Percentiles rank a stretch among this genome's conserved stretches.
phyloP scores from a whole-genome alignment of 2,329 filamentous ascomycete species.

The Ceratocystis papillata region DNA sequence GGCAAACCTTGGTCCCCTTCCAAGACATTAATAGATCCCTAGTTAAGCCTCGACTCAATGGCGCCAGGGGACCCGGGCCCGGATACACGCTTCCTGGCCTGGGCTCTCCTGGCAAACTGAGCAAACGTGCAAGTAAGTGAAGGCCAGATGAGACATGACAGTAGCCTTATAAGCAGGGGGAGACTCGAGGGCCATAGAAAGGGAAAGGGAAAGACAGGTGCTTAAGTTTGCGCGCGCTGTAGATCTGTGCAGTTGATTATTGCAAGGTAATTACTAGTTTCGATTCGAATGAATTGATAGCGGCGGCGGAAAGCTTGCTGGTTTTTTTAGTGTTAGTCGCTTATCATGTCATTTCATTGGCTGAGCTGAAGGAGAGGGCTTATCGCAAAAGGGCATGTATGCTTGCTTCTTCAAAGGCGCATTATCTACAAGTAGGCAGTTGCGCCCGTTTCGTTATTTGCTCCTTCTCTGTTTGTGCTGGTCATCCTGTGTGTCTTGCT shows the following conservation, averaged over 20 bases:
- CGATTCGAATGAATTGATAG: background rate
- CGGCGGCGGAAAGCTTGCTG: background rate
- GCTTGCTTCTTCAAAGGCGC: no score
- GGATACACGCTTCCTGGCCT: background rate
- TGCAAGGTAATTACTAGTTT: background rate
- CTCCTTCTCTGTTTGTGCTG: background rate
- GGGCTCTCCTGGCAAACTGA: background rate
- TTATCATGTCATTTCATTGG: background rate
- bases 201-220: background rate
- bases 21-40: conserved; percentile 4
- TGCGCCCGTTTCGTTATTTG: background rate
- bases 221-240: background rate
- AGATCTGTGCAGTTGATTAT: background rate
- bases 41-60: background rate
- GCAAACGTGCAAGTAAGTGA: conserved; percentile 4
- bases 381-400: background rate
- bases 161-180: background rate
- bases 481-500: background rate
- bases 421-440: conserved; percentile 7
- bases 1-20: background rate
- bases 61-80: background rate
- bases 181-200: conserved; percentile 7
- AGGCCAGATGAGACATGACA: conserved; percentile 11
- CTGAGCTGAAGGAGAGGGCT: background rate
- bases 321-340: background rate